A percentile compares a stretch with the other conserved stretches of the same genome.
Evolutionary conservation across 1,139 yeast species (phyloP).

Genomic region (Hansenula lynferdii): DNA sequence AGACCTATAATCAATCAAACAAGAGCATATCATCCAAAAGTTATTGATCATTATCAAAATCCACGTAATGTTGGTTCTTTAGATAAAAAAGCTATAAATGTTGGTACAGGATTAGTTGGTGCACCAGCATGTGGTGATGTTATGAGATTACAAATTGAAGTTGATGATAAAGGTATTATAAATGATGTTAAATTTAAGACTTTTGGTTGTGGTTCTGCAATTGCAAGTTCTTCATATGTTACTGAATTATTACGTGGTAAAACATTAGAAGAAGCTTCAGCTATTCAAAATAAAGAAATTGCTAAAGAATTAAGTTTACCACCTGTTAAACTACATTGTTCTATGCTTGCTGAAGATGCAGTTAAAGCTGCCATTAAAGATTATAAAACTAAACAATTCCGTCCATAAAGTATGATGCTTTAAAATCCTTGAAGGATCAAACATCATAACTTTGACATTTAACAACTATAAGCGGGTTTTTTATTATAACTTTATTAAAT

Average conservation of each 20-base stretch:
- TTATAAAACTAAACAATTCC: slow-evolving; percentile 63
- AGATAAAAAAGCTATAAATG: slow-evolving; percentile 69
- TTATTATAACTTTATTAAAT: too few species aligned
- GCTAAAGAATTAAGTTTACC: slow-evolving; percentile 93
- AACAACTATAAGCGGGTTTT: background rate
- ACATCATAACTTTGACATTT: too few species aligned
- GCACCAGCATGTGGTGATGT: slow-evolving; percentile 99
- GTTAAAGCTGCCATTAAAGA: slow-evolving; percentile 96
- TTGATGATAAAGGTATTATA: slow-evolving; percentile 86
- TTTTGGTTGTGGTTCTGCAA: slow-evolving; percentile 97
- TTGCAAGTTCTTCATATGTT: slow-evolving; percentile 91
- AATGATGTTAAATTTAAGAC: slow-evolving; percentile 97
- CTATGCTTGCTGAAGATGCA: slow-evolving; percentile 98
- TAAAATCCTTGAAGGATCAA: too few species aligned
- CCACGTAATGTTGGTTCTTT: slow-evolving; percentile 96
- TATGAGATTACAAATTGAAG: slow-evolving; percentile 94
- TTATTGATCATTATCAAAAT: slow-evolving; percentile 90
- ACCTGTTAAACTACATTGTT: slow-evolving; percentile 95
- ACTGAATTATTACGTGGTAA: slow-evolving; percentile 95
- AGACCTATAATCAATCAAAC: slow-evolving; percentile 21
- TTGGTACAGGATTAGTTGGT: slow-evolving; percentile 97
- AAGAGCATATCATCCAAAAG: slow-evolving; percentile 62
- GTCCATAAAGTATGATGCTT: too few species aligned
- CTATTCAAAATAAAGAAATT: slow-evolving; percentile 84
- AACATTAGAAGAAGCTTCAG: slow-evolving; percentile 89